These are phyloP conservation scores for Saccharomyces hybrid DNA, from an alignment of 1,139 yeast species.

Conservation along the genomic window DNA sequence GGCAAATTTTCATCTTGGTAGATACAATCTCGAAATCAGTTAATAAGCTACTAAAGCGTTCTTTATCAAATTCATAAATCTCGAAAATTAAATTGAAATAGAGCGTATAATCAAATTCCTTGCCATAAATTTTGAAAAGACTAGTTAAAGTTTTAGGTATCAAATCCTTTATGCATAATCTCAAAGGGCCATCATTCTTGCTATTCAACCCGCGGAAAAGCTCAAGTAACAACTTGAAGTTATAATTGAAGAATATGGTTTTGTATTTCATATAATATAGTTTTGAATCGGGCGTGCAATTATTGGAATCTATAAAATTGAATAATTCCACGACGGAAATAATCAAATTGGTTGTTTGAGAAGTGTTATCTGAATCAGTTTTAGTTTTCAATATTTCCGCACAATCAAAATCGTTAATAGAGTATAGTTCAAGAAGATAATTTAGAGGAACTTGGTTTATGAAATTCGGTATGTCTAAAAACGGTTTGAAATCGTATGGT, in stretches of 20 bases:
- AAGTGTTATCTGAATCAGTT: slow-evolving; percentile 9
- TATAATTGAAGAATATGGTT: slow-evolving; percentile 22
- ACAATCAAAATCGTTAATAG: slow-evolving; percentile 26
- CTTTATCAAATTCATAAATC: slow-evolving; percentile 12
- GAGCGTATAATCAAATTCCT: slow-evolving; percentile 22
- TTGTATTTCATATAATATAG: slow-evolving; percentile 27
- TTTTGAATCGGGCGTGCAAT: slow-evolving; percentile 8
- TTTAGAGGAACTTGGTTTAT: slow-evolving; percentile 23
- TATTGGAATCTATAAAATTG: slow-evolving; percentile 8
- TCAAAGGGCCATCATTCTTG: not conserved
- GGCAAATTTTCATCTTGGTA: slow-evolving; percentile 23
- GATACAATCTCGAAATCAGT: slow-evolving; percentile 18
- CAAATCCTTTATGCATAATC: not conserved
- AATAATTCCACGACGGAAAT: slow-evolving; percentile 5
- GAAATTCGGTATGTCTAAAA: slow-evolving; percentile 23
- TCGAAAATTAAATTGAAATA: slow-evolving; percentile 19
- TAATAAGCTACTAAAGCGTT: slow-evolving; percentile 12
- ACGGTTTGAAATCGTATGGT: slow-evolving; percentile 27
- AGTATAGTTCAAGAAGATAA: slow-evolving; percentile 27
- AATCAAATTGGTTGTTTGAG: slow-evolving; percentile 12
- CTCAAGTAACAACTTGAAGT: slow-evolving; percentile 13
- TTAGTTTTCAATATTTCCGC: slow-evolving; percentile 8
- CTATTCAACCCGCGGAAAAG: slow-evolving; percentile 2
- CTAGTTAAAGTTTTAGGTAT: slow-evolving; percentile 3
- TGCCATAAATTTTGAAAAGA: slow-evolving; percentile 23